Evolutionary conservation across 345 rosid species (phyloP), one percentile per base, ranked within the genome.

Genomic region (Microcos paniculata): DNA sequence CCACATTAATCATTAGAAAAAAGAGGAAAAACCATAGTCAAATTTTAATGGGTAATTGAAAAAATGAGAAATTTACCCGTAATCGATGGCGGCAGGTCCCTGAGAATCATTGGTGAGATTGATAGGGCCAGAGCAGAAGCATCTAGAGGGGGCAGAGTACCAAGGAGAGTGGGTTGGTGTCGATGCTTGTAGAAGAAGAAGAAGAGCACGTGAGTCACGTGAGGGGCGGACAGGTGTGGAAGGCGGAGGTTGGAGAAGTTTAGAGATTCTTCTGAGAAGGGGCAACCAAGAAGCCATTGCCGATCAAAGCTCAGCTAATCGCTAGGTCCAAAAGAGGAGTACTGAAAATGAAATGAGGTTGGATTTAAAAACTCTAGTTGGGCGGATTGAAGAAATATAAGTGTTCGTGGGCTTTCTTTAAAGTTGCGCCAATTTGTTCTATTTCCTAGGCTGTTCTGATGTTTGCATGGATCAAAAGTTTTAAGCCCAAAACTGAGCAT

Each of bases 51-150:
- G 26, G n/a, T 16, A 55, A 72, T 6, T 33, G 14, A n/a, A 42
- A 63, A 18, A 26, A 55, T n/a, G 12, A 24, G 48, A 53, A 3
- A 53, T 58, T n/a, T 83, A 89, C 92, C 82, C 40, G 49, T 90
- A 89, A 76, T 90, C 90, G 9, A 89, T 82, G 51, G 88, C 72
- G 6, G 88, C 65, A 11, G 92, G 92, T 48, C 85, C 88, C 57
- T 82, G 82, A 68, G 81, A 69, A 31, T 81, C 81, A 10, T 65
- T 62, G 9, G 30, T 53, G 26, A 77, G 73, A 72, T 75, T 53
- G 43, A 71, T 23, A 70, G 83, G 45, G 24, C 71, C 64, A 74
- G 92, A 85, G 82, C 82, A 88, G 83, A 91, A 88, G 80, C 79
- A 76, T 83, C 92, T 87, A 12, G 79, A 43, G 74, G 74, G 42